Base-by-base conservation (phyloP, 495 filamentous ascomycete genomes). In the Lasiosphaeriaceae sp. region DNA sequence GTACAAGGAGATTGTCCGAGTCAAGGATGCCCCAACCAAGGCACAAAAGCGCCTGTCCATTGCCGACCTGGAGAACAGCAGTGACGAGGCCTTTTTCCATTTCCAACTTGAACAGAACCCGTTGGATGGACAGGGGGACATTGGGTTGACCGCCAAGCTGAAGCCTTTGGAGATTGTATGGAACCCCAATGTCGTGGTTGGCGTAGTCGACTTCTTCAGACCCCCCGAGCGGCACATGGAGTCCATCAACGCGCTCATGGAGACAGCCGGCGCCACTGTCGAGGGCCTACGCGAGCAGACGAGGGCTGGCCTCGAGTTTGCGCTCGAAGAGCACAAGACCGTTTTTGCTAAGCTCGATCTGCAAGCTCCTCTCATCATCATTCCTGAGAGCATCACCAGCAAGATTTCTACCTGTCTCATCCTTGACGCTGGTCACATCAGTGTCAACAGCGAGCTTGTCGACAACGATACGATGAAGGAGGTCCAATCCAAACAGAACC, bases 171-270 rank as follows among this genome's bases (percentile, higher is more conserved):
- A 97, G 73, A 88, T 98, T 50, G 89, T 97, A 45, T 97, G 96
- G 75, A 98, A 98, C 65, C 94, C 94, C 16, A 86, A 83, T 56
- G 96, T 97, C 60, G 74, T 97, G 2, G 85, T 96, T 21, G 91
- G 91, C 46, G 85, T 97, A 26, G 88, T 85, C 50, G 89, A 88
- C 55, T 98, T 98, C 75, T 97, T 98, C 77, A 88, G 92, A 53
- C 94, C 94, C 4, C 95, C 94, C 1, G 90, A 96, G 70, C 80
- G 90, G 55, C 95, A 98, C 68, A 96, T 97, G 94, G 94, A 98
- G 70, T 97, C 93, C 20, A 96, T 98, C 63, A 87, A 86, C 8
- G 94, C 93, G 22, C 77, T 98, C 47, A 84, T 98, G 80, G 94
- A 98, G 66, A 90, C 89, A 19, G 94, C 94, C 21, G 92, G 94